Percentiles rank a stretch among this genome's conserved stretches.
phyloP scores from a whole-genome alignment of 352 stramenopile species.

The Phytopythium kandeliae region DNA sequence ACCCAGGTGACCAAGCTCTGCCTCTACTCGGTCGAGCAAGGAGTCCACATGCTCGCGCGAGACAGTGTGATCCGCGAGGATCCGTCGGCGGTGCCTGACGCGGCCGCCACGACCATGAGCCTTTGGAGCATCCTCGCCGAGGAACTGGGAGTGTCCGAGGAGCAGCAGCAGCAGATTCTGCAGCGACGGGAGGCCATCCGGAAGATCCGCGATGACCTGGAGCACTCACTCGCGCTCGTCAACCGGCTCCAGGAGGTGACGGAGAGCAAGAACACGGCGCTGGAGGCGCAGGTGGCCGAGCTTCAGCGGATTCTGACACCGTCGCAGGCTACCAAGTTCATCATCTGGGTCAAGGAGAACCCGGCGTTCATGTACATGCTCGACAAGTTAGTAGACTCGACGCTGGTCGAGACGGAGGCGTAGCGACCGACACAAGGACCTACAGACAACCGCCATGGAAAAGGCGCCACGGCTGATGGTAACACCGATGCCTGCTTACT shows the following conservation, averaged over 20 bases:
- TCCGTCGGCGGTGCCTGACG: slow-evolving; percentile 39
- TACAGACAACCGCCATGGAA: not conserved
- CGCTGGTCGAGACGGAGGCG: slow-evolving; percentile 14
- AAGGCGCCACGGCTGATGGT: not conserved
- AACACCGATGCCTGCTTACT: not conserved
- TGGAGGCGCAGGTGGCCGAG: slow-evolving; percentile 62
- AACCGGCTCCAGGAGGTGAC: slow-evolving; percentile 66
- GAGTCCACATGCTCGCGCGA: slow-evolving; percentile 47
- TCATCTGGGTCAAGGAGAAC: slow-evolving; percentile 85
- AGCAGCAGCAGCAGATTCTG: slow-evolving; percentile 64
- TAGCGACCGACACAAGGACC: not conserved
- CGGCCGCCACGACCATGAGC: slow-evolving; percentile 47
- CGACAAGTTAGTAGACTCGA: slow-evolving; percentile 73
- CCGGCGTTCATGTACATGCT: slow-evolving; percentile 86
- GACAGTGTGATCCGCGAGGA: slow-evolving; percentile 60
- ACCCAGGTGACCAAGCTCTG: slow-evolving; percentile 78
- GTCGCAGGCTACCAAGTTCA: slow-evolving; percentile 78
- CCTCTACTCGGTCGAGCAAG: slow-evolving; percentile 73
- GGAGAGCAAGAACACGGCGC: slow-evolving; percentile 72
- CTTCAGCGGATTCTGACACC: slow-evolving; percentile 73
- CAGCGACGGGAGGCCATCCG: slow-evolving; percentile 52
- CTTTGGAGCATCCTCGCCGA: slow-evolving; percentile 71
- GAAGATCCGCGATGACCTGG: slow-evolving; percentile 59
- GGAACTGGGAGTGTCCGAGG: slow-evolving; percentile 58
- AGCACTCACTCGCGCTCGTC: slow-evolving; percentile 64